A percentile compares a stretch with the other conserved stretches of the same genome.
Evolutionary conservation across 169 alveolate genomes (phyloP).

Genomic region (Babesia ovis): DNA sequence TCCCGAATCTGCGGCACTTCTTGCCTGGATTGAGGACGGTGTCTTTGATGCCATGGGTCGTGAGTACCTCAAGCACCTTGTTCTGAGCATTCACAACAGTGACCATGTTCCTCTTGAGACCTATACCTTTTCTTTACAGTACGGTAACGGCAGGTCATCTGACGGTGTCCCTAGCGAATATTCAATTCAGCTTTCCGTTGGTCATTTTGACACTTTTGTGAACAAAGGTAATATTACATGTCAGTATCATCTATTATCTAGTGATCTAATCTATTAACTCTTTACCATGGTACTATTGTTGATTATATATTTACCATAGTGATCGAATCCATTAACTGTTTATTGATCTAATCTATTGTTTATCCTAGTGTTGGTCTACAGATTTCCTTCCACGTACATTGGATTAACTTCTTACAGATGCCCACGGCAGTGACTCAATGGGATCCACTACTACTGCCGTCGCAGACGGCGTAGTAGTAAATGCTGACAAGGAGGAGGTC

Average conservation of each 20-base stretch:
- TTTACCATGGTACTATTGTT: too few species aligned
- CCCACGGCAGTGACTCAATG: background rate
- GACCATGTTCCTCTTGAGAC: slow-evolving; percentile 77
- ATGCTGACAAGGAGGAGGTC: slow-evolving; percentile 60
- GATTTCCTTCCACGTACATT: background rate
- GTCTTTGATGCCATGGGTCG: slow-evolving; percentile 81
- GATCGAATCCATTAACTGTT: too few species aligned
- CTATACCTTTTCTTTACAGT: slow-evolving; percentile 43
- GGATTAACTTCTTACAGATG: background rate
- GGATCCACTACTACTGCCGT: background rate
- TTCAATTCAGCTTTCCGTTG: slow-evolving; percentile 28
- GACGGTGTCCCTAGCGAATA: background rate
- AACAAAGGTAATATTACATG: too few species aligned
- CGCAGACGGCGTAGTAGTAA: slow-evolving; percentile 22
- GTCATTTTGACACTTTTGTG: background rate
- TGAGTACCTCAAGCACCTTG: slow-evolving; percentile 67
- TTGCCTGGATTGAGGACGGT: slow-evolving; percentile 84
- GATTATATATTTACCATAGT: too few species aligned
- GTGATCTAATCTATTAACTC: too few species aligned
- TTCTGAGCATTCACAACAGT: slow-evolving; percentile 75
- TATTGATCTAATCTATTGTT: too few species aligned
- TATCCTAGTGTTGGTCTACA: too few species aligned
- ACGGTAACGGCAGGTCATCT: slow-evolving; percentile 1
- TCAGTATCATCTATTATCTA: too few species aligned
- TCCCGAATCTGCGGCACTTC: slow-evolving; percentile 58